Evolutionary conservation across 2,329 filamentous ascomycete genomes (phyloP), one percentile per base, ranked within the genome.

Genomic region (Fusarium fracticaudum): DNA sequence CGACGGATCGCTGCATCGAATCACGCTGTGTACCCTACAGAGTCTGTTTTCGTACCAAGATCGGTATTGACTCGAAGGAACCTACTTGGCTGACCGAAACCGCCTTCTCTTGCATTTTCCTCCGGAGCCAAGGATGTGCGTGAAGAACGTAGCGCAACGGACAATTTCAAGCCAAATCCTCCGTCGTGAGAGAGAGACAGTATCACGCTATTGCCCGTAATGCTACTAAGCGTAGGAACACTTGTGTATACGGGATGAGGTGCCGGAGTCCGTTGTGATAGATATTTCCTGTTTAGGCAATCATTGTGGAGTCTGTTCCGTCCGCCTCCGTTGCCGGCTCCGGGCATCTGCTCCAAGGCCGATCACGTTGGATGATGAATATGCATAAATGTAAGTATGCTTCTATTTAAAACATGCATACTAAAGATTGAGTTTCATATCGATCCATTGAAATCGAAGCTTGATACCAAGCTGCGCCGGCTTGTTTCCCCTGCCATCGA

Each of bases 281-380:
- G 26, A 35, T 29, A 63, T 71, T 75, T 45, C 73, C 73, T 47
- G 44, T 71, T 75, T 75, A 63, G 73, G 73, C 48, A 75, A 65
- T 48, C 47, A 12, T 47, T 31, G 54, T 75, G 69, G 72, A 69
- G 61, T 54, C 29, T 8, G 24, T 17, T 40, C 53, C 58, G 72
- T 35, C 43, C 57, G 41, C 45, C 55, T 62, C 72, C 59, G 62
- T 57, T 66, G 44, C 73, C 66, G 38, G 66, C 50, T 54, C 62
- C 61, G 72, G 53, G 17, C 43, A 13, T n/a, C 50, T 47, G 47
- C 63, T 47, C 40, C 12, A 54, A 38, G 29, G 59, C 67, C 53
- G 53, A 60, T 70, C 20, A 53, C n/a, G 40, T 35, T 20, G 43
- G 22, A 53, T 62, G 64, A 55, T 62, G 38, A 24, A 44, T 33